These are phyloP conservation scores for Eremothecium sinecaudum DNA, from an alignment of 1,139 yeast genomes.

Conservation along the genomic window DNA sequence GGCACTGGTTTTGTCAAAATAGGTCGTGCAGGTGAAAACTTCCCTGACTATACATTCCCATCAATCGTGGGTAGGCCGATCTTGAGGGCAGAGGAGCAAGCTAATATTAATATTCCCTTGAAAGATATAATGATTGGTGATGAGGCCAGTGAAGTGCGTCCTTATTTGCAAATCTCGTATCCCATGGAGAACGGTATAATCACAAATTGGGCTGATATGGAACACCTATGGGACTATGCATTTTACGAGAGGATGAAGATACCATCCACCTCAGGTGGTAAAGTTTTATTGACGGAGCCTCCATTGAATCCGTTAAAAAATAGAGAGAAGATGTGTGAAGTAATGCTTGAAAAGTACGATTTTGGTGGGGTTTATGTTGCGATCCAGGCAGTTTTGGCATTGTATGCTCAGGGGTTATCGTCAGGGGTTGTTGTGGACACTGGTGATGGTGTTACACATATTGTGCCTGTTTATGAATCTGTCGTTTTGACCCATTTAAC, in stretches of 20 bases:
- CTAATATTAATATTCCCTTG: conserved; percentile 40
- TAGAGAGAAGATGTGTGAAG: conserved; percentile 82
- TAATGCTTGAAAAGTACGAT: conserved; percentile 92
- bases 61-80: conserved; percentile 98
- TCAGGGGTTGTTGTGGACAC: conserved; percentile 99
- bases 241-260: conserved; percentile 83
- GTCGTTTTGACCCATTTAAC: conserved; percentile 92
- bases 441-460: conserved; percentile 91
- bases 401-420: conserved; percentile 93
- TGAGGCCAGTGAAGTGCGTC: conserved; percentile 86
- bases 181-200: conserved; percentile 99
- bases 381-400: conserved; percentile 93
- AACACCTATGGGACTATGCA: conserved; percentile 95
- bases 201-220: conserved; percentile 98
- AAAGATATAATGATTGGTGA: conserved; percentile 97
- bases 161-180: conserved; percentile 80
- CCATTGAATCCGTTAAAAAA: conserved; percentile 95
- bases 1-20: conserved; percentile 97
- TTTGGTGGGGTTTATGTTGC: conserved; percentile 98
- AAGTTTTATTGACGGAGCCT: conserved; percentile 87
- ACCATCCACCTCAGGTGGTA: conserved; percentile 62
- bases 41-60: conserved; percentile 97
- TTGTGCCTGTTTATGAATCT: conserved; percentile 95
- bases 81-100: conserved; percentile 90
- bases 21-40: conserved; percentile 94